Evolutionary conservation across 2,329 filamentous ascomycete species (phyloP).

Genomic region (Nectriaceae sp.): DNA sequence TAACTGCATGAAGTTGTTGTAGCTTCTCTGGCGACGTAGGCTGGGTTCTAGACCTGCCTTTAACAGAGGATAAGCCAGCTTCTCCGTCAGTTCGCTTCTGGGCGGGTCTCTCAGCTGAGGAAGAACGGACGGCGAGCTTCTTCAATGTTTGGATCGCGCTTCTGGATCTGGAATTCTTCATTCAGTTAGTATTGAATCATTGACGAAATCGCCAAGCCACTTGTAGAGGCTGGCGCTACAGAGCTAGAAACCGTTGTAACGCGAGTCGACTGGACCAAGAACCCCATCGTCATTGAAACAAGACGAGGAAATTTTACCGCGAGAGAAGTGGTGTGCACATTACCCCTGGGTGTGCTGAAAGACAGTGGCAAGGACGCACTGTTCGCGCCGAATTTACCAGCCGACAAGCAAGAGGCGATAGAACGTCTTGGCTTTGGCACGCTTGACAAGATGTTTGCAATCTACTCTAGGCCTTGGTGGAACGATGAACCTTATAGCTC

Average conservation of each 20-base stretch:
- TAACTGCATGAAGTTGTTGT: too few relatives aligned
- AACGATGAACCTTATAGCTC: background rate
- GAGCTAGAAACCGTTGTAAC: background rate
- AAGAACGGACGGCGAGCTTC: too few relatives aligned
- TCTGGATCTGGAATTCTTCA: constrained; percentile 14
- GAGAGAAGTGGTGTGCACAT: background rate
- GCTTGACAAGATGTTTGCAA: background rate
- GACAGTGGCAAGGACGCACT: background rate
- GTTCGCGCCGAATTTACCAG: background rate
- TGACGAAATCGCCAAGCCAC: background rate
- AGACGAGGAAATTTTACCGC: background rate
- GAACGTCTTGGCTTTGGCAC: background rate
- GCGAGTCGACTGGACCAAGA: background rate
- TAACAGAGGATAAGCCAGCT: too few relatives aligned
- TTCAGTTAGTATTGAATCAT: constrained; percentile 7
- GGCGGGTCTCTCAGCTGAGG: constrained; percentile 9
- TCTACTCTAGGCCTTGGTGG: background rate
- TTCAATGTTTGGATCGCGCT: constrained; percentile 5
- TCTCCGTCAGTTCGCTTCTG: constrained; percentile 6
- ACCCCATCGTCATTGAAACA: background rate
- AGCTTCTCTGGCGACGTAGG: too few relatives aligned
- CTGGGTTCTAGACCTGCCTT: too few relatives aligned
- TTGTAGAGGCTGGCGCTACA: background rate
- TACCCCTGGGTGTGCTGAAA: background rate
- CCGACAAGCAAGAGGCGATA: background rate